These are phyloP conservation scores for Amanita jacksonii DNA, from an alignment of 768 basidiomycete species.

Conservation along the genomic window DNA sequence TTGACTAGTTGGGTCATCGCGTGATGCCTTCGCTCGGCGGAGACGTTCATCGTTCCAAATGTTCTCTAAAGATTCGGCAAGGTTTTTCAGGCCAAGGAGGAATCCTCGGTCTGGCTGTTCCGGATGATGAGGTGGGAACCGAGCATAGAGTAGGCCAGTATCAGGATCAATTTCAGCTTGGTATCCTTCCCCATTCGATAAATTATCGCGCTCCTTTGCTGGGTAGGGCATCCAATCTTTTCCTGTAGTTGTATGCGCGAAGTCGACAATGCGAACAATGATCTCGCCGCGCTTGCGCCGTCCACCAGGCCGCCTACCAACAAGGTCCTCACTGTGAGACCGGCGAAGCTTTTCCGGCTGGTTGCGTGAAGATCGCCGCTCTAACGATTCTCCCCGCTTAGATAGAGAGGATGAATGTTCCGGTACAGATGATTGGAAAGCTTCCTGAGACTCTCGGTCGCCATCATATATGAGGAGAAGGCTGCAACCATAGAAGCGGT, in stretches of 20 bases:
- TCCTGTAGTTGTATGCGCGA: constrained; percentile 97
- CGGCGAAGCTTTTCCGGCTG: constrained; percentile 49
- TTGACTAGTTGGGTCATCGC: constrained; percentile 42
- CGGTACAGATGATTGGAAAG: constrained; percentile 46
- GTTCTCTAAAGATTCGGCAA: constrained; percentile 65
- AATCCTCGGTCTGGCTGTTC: constrained; percentile 91
- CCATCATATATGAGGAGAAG: constrained; percentile 97
- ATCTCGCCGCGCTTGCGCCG: constrained; percentile 82
- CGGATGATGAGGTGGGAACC: constrained; percentile 90
- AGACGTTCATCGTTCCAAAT: constrained; percentile 87
- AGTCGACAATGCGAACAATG: constrained; percentile 94
- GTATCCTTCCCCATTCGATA: constrained; percentile 63
- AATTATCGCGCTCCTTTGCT: constrained; percentile 34
- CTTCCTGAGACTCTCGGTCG: constrained; percentile 79
- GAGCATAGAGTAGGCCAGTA: constrained; percentile 78
- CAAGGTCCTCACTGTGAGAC: constrained; percentile 71
- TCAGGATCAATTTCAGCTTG: constrained; percentile 73
- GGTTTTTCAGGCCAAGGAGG: constrained; percentile 78
- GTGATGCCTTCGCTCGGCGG: constrained; percentile 50
- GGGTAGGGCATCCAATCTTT: constrained; percentile 76
- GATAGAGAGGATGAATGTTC: constrained; percentile 62
- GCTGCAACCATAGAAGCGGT: constrained; percentile 96
- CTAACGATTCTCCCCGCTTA: constrained; percentile 72
- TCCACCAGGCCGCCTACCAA: constrained; percentile 51
- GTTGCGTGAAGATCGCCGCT: constrained; percentile 42